phyloP scores from a whole-genome alignment of 2,329 filamentous ascomycete genomes.

The Diaporthe batatas region DNA sequence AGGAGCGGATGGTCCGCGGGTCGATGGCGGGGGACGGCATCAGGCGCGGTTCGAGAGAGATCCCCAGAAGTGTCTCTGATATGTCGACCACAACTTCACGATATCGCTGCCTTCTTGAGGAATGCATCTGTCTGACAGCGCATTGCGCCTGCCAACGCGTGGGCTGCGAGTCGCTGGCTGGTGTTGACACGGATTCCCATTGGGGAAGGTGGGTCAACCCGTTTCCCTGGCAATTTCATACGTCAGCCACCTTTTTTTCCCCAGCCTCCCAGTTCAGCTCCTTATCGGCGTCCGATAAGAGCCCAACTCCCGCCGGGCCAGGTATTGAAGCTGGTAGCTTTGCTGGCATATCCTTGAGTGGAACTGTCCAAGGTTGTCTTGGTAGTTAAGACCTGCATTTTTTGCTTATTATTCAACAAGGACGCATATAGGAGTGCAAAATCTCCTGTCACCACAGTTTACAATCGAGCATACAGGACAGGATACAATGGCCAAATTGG shows the following conservation, averaged over 20 bases:
- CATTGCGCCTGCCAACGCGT: conserved; percentile 36
- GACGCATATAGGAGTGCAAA: too few relatives aligned
- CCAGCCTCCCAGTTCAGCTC: conserved; percentile 3
- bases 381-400: not conserved
- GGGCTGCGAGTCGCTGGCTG: not conserved
- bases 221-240: conserved; percentile 30
- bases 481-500: too few relatives aligned
- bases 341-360: not conserved
- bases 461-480: too few relatives aligned
- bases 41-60: conserved; percentile 57
- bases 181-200: conserved; percentile 28
- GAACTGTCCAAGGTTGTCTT: not conserved
- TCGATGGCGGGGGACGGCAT: conserved; percentile 59
- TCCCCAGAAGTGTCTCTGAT: conserved; percentile 53
- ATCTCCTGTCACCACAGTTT: too few relatives aligned
- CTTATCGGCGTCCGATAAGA: conserved; percentile 21
- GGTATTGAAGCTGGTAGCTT: not conserved
- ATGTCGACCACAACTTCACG: conserved; percentile 47
- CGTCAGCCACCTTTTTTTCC: conserved; percentile 27
- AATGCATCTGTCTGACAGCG: conserved; percentile 46
- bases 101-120: conserved; percentile 46
- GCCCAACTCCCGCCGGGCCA: not conserved
- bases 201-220: conserved; percentile 29
- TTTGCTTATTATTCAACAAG: too few relatives aligned
- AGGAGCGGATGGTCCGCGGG: conserved; percentile 66